phyloP scores from a whole-genome alignment of 176 grass and related monocot species.

The Carex kokanica region DNA sequence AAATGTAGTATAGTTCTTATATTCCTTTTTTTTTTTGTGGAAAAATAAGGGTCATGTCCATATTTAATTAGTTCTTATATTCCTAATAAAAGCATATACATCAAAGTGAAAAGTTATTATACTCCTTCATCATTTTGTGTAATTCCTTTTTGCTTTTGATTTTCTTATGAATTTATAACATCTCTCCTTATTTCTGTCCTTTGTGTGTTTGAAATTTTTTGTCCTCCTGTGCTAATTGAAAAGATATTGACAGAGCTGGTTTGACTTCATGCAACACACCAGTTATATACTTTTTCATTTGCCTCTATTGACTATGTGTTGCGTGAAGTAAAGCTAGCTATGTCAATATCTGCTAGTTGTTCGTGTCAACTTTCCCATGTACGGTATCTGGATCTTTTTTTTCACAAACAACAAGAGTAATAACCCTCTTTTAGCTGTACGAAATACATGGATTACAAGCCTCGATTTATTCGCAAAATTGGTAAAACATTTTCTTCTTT shows the following conservation, averaged over 20 bases:
- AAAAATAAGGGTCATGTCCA: too few species aligned
- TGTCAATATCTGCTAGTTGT: background rate
- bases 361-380: background rate
- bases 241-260: too few species aligned
- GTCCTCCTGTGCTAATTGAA: background rate
- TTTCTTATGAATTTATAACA: background rate
- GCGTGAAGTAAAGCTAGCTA: too few species aligned
- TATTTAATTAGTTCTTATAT: background rate
- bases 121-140: background rate
- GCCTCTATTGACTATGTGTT: too few species aligned
- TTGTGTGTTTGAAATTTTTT: background rate
- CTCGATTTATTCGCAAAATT: background rate
- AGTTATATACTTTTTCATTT: too few species aligned
- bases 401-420: too few species aligned
- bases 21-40: background rate
- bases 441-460: background rate
- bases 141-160: background rate
- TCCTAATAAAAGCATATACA: background rate
- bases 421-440: background rate
- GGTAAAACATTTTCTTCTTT: background rate
- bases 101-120: background rate
- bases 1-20: background rate
- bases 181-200: background rate
- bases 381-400: background rate
- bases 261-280: too few species aligned